Base-by-base conservation (phyloP, 352 stramenopile genomes). In the Phytophthora crassamura region DNA sequence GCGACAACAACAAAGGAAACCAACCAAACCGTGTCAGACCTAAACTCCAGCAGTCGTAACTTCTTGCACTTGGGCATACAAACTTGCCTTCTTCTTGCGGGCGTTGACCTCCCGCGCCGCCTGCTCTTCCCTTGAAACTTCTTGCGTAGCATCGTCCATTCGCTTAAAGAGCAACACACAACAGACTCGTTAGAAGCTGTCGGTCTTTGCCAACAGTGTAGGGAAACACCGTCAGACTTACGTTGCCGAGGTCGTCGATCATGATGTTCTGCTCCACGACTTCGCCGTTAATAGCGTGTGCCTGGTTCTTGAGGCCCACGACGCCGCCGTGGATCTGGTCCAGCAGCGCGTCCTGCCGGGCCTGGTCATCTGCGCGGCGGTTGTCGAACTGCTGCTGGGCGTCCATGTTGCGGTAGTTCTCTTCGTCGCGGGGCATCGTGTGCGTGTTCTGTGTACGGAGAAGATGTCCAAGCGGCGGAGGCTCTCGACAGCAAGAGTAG, bases 211-310 rank as follows among this genome's bases (percentile, higher is more conserved):
- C 52, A 2, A 40, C 18, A 12, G 5, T 40, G 16, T 48, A 60
- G 30, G 32, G 16, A 18, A 28, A 20, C 14, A 8, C n/a, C 2
- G n/a, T 7, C 7, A 5, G 5, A 76, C 82, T 53, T 80, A 93
- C 86, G 53, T 80, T 74, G 60, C 67, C 69, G 41, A 95, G 85
- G 69, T 92, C 79, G 63, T 93, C 86, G 57, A 95, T 89, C 70
- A 93, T 86, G 64, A 75, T 67, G 61, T 91, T 95, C 61, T 95
- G 86, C 64, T 90, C 81, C 34, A 93, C 69, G 12, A 95, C 86
- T 72, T 95, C 86, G 60, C 78, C 82, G 53, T 95, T 93, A 60
- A 95, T 95, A 22, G 84, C 86, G 18, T 90, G 78, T 39, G 86
- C 86, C 42, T 95, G 84, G 72, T 90, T 87, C 82, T 91, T 91